Evolutionary conservation across 495 filamentous ascomycete species (phyloP).

Genomic region (Neurospora tetraspora): DNA sequence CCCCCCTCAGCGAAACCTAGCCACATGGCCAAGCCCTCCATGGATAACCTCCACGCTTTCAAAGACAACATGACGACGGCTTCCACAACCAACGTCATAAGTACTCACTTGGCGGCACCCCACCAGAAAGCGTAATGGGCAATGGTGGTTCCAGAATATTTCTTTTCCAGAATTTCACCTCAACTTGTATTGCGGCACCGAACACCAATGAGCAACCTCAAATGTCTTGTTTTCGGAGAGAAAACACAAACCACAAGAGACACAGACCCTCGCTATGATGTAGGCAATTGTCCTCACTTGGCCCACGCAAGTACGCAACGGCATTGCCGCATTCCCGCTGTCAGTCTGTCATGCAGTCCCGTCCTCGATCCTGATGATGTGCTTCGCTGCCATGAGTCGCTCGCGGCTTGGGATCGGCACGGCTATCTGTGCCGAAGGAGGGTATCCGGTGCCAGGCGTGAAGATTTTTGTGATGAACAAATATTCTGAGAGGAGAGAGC

Average conservation of each 20-base stretch:
- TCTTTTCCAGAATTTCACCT: background rate
- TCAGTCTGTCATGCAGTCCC: background rate
- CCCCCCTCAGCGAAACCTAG: background rate
- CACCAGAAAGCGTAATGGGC: background rate
- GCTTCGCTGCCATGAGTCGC: background rate
- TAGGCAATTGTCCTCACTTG: background rate
- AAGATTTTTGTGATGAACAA: background rate
- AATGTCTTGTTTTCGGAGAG: background rate
- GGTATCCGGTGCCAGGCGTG: background rate
- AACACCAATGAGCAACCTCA: background rate
- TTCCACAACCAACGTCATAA: background rate
- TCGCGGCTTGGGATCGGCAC: background rate
- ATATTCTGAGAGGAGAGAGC: background rate
- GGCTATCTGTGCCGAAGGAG: background rate
- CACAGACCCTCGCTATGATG: background rate
- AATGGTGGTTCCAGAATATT: background rate
- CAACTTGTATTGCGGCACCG: background rate
- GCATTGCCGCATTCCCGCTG: background rate
- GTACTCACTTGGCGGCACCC: background rate
- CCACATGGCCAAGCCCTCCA: background rate
- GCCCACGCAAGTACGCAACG: background rate
- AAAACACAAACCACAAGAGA: background rate
- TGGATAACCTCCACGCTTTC: background rate
- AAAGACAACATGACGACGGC: background rate
- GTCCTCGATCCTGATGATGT: background rate